These are phyloP conservation scores for Vicia faba DNA, from an alignment of 306 rosid species.

Conservation along the genomic window DNA sequence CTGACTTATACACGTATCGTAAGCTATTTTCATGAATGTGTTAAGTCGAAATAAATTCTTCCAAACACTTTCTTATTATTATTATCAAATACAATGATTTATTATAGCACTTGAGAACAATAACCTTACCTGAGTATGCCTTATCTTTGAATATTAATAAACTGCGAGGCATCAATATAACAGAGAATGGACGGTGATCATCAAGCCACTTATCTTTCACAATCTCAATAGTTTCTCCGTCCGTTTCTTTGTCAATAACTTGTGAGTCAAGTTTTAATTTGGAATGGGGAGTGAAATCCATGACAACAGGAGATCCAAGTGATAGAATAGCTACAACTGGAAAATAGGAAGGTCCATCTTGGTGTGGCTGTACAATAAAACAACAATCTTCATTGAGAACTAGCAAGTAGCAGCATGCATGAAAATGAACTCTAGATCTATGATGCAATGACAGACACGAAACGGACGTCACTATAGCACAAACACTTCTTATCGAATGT, in stretches of 20 bases:
- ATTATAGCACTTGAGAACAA: conserved; percentile 32
- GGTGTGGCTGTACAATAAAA: conserved; percentile 70
- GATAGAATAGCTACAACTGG: conserved; percentile 91
- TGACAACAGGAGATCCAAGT: conserved; percentile 79
- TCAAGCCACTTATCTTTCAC: conserved; percentile 47
- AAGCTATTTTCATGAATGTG: neutral
- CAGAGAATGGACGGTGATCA: conserved; percentile 56
- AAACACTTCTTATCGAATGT: neutral
- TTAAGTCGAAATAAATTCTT: neutral
- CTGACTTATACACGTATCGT: neutral
- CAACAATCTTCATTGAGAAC: conserved; percentile 17
- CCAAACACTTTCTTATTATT: neutral
- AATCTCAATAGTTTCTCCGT: conserved; percentile 39
- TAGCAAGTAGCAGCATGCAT: neutral
- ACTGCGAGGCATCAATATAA: conserved; percentile 79
- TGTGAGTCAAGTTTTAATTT: conserved; percentile 51
- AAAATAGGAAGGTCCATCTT: conserved; percentile 90
- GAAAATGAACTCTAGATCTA: conserved; percentile 17
- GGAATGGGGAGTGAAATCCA: conserved; percentile 91
- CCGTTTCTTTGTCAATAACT: conserved; percentile 36
- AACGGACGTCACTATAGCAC: neutral
- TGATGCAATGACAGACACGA: neutral
- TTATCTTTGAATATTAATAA: conserved; percentile 81
- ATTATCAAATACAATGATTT: neutral
- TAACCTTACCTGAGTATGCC: conserved; percentile 69